phyloP scores from a whole-genome alignment of 2,329 filamentous ascomycete species.

The Clonostachys solani region DNA sequence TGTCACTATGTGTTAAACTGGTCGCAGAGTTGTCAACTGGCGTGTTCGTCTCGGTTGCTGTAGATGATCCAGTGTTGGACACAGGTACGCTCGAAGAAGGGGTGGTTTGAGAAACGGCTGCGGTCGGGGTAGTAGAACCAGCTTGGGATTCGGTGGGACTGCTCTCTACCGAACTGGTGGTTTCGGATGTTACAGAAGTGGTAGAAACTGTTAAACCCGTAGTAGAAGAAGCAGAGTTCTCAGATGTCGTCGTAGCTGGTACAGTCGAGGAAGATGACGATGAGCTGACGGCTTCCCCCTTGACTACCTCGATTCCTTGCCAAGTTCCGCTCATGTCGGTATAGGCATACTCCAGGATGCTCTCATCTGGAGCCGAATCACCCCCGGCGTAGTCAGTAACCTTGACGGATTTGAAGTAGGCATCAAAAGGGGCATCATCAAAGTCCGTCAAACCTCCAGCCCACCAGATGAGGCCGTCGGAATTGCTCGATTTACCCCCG shows the following conservation, averaged over 20 bases:
- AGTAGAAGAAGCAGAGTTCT: no score
- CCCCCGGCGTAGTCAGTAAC: slow-evolving; percentile 52
- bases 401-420: slow-evolving; percentile 52
- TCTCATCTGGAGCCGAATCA: slow-evolving; percentile 24
- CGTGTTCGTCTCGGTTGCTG: neutral
- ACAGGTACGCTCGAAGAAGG: slow-evolving; percentile 3
- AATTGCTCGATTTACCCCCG: slow-evolving; percentile 51
- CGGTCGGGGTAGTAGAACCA: neutral
- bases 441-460: slow-evolving; percentile 60
- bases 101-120: slow-evolving; percentile 1
- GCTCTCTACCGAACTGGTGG: no score
- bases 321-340: slow-evolving; percentile 42
- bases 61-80: neutral
- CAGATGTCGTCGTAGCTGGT: neutral
- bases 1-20: no score
- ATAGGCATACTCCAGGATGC: slow-evolving; percentile 48
- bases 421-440: slow-evolving; percentile 44
- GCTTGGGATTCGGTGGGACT: no score
- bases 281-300: slow-evolving; percentile 6
- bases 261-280: neutral
- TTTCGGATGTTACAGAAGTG: no score
- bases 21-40: no score
- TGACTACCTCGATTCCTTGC: slow-evolving; percentile 34
- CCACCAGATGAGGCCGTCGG: slow-evolving; percentile 68
- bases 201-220: no score